Evolutionary conservation across 1,284 basidiomycete genomes (phyloP).

Genomic region (Fomitiporia mediterranea): DNA sequence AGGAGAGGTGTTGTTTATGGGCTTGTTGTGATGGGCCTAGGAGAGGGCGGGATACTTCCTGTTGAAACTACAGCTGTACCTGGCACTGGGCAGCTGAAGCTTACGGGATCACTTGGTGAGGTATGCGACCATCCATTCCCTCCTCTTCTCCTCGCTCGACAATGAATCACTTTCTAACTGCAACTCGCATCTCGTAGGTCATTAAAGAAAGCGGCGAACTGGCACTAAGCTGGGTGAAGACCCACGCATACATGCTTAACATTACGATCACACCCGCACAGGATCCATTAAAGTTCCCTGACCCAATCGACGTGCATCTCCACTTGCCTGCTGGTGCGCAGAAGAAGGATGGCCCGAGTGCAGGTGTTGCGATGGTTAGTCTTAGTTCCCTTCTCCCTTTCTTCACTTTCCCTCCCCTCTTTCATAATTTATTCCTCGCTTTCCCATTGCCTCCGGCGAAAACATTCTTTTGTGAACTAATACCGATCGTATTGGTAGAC

Average conservation of each 20-base stretch:
- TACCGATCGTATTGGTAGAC: slow-evolving; percentile 42
- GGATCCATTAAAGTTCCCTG: slow-evolving; percentile 69
- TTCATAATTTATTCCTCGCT: neutral
- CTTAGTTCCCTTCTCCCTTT: neutral
- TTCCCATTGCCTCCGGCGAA: no score
- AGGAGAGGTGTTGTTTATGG: slow-evolving; percentile 77
- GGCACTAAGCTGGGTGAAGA: slow-evolving; percentile 84
- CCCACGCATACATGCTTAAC: slow-evolving; percentile 75
- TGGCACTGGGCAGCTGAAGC: slow-evolving; percentile 63
- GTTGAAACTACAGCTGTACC: slow-evolving; percentile 77
- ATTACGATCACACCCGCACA: slow-evolving; percentile 64
- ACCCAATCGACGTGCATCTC: slow-evolving; percentile 78
- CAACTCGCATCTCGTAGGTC: slow-evolving; percentile 36
- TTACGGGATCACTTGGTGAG: slow-evolving; percentile 80
- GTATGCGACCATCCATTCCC: slow-evolving; percentile 34
- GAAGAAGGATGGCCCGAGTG: slow-evolving; percentile 89
- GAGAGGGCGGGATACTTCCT: slow-evolving; percentile 82
- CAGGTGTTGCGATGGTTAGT: slow-evolving; percentile 79
- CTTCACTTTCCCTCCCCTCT: neutral
- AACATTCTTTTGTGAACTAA: neutral
- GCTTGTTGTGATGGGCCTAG: slow-evolving; percentile 83
- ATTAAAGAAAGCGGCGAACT: slow-evolving; percentile 89
- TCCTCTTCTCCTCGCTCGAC: neutral
- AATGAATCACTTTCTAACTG: slow-evolving; percentile 10
- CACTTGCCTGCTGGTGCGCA: slow-evolving; percentile 84